Conservation (phyloP, 306 rosid genomes). For the Sindora glabra region DNA sequence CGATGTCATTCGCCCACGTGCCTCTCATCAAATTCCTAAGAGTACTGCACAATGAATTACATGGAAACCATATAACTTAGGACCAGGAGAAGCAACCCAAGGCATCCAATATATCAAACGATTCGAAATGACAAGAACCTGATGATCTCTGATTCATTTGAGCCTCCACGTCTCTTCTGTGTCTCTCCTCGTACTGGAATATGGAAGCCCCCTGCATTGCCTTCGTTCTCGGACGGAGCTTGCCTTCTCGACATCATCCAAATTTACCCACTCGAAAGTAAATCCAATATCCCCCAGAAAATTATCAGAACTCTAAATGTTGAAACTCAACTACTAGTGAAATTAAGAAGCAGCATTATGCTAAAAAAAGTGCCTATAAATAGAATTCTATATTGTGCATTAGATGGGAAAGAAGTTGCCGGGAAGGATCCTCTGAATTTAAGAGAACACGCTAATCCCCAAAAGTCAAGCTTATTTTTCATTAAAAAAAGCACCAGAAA, state of each 20-base stretch:
- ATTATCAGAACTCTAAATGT: neutral
- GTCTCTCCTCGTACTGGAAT: constrained; percentile 23
- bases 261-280: neutral
- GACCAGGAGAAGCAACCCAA: neutral
- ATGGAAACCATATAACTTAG: constrained; percentile 6
- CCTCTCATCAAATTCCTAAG: constrained; percentile 7
- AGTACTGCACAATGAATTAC: constrained; percentile 33
- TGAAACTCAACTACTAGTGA: neutral
- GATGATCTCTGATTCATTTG: neutral
- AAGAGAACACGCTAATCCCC: constrained; percentile 22
- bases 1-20: neutral
- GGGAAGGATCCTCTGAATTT: neutral
- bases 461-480: constrained; percentile 26
- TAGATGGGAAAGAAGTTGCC: too few species aligned
- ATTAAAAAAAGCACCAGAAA: neutral
- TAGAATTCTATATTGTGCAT: neutral
- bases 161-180: constrained; percentile 11
- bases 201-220: neutral
- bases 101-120: neutral
- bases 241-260: constrained; percentile 37
- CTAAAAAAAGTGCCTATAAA: neutral
- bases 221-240: neutral
- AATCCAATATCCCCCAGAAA: neutral
- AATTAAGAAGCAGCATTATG: neutral
- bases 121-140: neutral